Percentiles rank a stretch among this genome's conserved stretches.
Conservation (phyloP, 2,329 filamentous ascomycete genomes). For the Verticillium nonalfalfae region DNA sequence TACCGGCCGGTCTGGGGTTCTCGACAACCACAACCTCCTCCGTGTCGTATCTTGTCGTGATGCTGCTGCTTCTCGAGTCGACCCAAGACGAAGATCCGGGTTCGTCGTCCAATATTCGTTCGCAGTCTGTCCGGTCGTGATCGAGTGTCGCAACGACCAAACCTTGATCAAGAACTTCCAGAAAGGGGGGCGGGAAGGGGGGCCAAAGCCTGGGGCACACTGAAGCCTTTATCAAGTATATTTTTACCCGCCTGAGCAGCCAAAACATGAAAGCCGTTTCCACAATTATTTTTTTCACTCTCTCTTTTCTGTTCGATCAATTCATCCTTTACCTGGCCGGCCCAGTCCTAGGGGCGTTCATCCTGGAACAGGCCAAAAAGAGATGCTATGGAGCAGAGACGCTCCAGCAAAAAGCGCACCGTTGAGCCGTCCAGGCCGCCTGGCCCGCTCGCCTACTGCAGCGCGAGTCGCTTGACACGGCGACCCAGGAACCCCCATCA, state of each 20-base stretch:
- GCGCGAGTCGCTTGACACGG: not conserved
- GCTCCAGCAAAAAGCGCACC: not conserved
- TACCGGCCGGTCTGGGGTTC: not conserved
- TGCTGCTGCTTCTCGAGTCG: not conserved
- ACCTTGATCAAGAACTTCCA: conserved; percentile 1
- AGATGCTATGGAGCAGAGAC: not conserved
- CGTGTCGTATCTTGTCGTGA: not conserved
- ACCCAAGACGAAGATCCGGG: not conserved
- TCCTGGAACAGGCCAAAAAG: not conserved
- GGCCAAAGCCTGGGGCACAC: conserved; percentile 6
- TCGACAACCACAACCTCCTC: not conserved
- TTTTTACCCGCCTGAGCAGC: not conserved
- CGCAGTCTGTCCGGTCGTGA: not conserved
- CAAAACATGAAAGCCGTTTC: not conserved
- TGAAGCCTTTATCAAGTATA: conserved; percentile 10
- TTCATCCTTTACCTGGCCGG: not conserved
- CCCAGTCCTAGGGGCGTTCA: not conserved
- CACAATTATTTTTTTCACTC: not conserved
- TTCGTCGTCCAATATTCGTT: too few relatives aligned
- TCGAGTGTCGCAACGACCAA: not conserved
- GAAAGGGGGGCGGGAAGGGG: not conserved
- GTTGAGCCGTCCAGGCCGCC: not conserved
- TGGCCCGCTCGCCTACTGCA: not conserved
- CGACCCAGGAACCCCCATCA: too few relatives aligned
- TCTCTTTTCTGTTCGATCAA: not conserved